Conservation (phyloP, 139 green algal species). For the Chlamydomonas applanata region DNA sequence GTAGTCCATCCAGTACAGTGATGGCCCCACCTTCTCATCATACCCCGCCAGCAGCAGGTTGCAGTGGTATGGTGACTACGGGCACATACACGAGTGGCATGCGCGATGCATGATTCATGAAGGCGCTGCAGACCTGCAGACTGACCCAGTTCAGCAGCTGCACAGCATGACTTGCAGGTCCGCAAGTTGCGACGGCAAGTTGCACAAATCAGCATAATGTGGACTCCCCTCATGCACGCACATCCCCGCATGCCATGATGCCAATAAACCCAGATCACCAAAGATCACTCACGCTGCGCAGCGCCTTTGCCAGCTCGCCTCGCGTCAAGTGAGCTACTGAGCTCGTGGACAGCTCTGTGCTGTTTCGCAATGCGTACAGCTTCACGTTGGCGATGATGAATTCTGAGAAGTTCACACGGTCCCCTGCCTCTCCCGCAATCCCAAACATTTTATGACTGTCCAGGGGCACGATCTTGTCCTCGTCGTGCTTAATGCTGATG, state of each 20-base stretch:
- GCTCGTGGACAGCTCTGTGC: constrained; percentile 76
- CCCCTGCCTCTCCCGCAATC: constrained; percentile 83
- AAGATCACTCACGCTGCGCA: constrained; percentile 70
- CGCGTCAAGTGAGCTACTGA: constrained; percentile 91
- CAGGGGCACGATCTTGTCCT: constrained; percentile 88
- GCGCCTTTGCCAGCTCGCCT: constrained; percentile 87
- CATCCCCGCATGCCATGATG: too few relatives aligned
- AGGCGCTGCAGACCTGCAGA: too few relatives aligned
- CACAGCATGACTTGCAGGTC: too few relatives aligned
- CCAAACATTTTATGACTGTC: constrained; percentile 91
- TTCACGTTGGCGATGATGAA: constrained; percentile 90
- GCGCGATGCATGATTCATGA: too few relatives aligned
- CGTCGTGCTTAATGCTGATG: constrained; percentile 96
- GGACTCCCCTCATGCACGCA: too few relatives aligned
- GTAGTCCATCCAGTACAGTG: constrained; percentile 98
- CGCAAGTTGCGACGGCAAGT: too few relatives aligned
- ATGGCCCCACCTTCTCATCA: constrained; percentile 78
- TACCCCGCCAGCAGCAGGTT: constrained; percentile 96
- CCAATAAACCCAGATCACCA: not conserved
- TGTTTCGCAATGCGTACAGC: constrained; percentile 90
- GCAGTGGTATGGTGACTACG: constrained; percentile 86
- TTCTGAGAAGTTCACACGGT: constrained; percentile 87
- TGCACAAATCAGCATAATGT: too few relatives aligned
- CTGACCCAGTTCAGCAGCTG: too few relatives aligned
- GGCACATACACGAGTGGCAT: not conserved